A percentile compares a stretch with the other conserved stretches of the same genome.
Conservation (phyloP, 2,329 filamentous ascomycete species). For the Xylariaceae sp. region DNA sequence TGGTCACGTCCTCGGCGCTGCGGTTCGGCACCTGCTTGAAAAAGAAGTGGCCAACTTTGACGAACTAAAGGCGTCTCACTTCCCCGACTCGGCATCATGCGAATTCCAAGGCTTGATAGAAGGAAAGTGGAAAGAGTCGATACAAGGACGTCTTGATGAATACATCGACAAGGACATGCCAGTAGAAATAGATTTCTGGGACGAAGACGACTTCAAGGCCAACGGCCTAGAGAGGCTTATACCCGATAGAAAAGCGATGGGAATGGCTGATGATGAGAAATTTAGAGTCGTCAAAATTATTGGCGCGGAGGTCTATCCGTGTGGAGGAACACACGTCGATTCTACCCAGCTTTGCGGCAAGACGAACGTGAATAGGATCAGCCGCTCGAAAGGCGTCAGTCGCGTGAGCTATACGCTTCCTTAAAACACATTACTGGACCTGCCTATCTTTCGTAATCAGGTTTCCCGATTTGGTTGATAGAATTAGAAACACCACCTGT, state of each 20-base stretch:
- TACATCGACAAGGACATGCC: constrained; percentile 53
- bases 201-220: constrained; percentile 55
- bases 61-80: constrained; percentile 69
- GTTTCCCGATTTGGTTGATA: too few species aligned
- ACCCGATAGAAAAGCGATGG: constrained; percentile 41
- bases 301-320: constrained; percentile 67
- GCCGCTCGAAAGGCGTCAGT: constrained; percentile 59
- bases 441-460: too few species aligned
- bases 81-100: constrained; percentile 61
- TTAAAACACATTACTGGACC: too few species aligned
- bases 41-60: constrained; percentile 50
- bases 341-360: constrained; percentile 55
- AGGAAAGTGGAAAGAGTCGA: constrained; percentile 55
- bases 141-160: constrained; percentile 59
- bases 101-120: constrained; percentile 67
- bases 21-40: constrained; percentile 57
- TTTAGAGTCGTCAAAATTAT: constrained; percentile 66
- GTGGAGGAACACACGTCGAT: constrained; percentile 70
- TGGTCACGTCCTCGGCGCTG: constrained; percentile 67
- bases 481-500: too few species aligned
- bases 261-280: constrained; percentile 44
- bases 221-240: constrained; percentile 53
- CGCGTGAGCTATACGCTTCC: constrained; percentile 48
- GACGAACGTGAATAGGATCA: constrained; percentile 64
- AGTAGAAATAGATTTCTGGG: constrained; percentile 65